A percentile compares a stretch with the other conserved stretches of the same genome.
These are phyloP conservation scores for Candida insectorum DNA, from an alignment of 805 yeast species.

Conservation along the genomic window DNA sequence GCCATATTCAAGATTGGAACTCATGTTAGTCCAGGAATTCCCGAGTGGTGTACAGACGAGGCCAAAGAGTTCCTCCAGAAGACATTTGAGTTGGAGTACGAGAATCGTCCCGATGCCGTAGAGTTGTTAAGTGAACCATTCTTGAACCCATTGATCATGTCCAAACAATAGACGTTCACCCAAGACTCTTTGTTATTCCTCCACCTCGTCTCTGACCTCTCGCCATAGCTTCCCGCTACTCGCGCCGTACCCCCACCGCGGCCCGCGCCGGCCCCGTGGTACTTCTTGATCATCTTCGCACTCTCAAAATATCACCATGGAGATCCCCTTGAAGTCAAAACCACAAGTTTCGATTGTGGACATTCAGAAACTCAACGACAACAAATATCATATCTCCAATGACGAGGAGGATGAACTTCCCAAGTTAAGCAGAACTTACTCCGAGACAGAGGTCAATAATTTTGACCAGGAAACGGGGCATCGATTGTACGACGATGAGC, in stretches of 20 bases:
- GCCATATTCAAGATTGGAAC: constrained; percentile 94
- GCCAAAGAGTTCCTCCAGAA: constrained; percentile 62
- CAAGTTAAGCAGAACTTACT: constrained; percentile 52
- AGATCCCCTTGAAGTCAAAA: constrained; percentile 37
- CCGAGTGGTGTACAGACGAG: constrained; percentile 64
- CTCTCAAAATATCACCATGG: constrained; percentile 19
- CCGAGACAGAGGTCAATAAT: constrained; percentile 62
- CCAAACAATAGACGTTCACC: constrained; percentile 24
- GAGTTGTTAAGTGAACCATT: constrained; percentile 68
- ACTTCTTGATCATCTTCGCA: constrained; percentile 2
- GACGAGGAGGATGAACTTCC: constrained; percentile 10
- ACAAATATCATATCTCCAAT: constrained; percentile 15
- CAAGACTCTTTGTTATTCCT: too few species aligned
- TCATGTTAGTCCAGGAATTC: constrained; percentile 74
- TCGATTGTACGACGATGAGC: constrained; percentile 51
- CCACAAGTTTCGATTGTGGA: constrained; percentile 37
- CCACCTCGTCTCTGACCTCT: too few species aligned
- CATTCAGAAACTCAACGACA: constrained; percentile 15
- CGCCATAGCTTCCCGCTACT: too few species aligned
- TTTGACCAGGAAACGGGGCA: constrained; percentile 55
- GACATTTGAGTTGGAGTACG: constrained; percentile 75
- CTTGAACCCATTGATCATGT: constrained; percentile 44
- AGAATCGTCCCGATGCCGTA: constrained; percentile 69
- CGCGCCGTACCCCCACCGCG: too few species aligned
- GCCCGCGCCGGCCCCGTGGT: too few species aligned